Evolutionary conservation across 2,329 filamentous ascomycete genomes (phyloP), one percentile per base, ranked within the genome.

Genomic region (Ophiocordyceps camponoti-saundersi): DNA sequence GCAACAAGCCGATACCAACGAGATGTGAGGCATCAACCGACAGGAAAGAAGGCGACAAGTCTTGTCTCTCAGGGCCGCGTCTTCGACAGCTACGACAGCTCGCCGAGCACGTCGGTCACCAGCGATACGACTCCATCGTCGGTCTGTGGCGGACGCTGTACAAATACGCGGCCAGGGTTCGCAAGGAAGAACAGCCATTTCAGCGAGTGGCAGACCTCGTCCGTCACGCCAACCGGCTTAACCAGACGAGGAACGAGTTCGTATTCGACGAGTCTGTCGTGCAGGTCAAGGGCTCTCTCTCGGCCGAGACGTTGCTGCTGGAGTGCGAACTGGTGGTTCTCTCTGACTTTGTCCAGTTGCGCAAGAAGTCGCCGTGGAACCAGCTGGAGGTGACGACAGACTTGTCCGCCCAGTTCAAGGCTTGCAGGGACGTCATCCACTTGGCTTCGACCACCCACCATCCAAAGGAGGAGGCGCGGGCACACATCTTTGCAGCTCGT

Each of bases 241-340:
- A 48, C 18, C 50, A 18, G 15, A 53, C 48, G 21, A 30, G 39
- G 3, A 46, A 49, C 8, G 49, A 51, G 5, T 69, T 71, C 46
- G 42, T 42, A 1, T 62, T 61, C 10, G 62, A 67, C 46, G 58
- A 62, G 36, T 57, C 61, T 0, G 53, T 52, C 6, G 59, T 65
- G 8, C 65, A 69, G 49, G 53, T 59, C 26, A 61, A 61, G 8
- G 59, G 61, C 0, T 50, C 55, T 0, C 52, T 77, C 3, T 64
- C 70, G 23, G 69, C 70, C 0, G 56, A 53, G 0, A 56, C 65
- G 0, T 59, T 80, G 3, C 54, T 65, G 1, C 52, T 78, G 2
- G 67, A 68, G 10, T 72, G 71, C 48, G 70, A 79, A 39, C 55
- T 72, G 1, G 47, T 61, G 3, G 58, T 77, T 10, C 48, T 79